Evolutionary conservation across 202 grass and related monocot species (phyloP).

Genomic region (Saccharum hybrid): DNA sequence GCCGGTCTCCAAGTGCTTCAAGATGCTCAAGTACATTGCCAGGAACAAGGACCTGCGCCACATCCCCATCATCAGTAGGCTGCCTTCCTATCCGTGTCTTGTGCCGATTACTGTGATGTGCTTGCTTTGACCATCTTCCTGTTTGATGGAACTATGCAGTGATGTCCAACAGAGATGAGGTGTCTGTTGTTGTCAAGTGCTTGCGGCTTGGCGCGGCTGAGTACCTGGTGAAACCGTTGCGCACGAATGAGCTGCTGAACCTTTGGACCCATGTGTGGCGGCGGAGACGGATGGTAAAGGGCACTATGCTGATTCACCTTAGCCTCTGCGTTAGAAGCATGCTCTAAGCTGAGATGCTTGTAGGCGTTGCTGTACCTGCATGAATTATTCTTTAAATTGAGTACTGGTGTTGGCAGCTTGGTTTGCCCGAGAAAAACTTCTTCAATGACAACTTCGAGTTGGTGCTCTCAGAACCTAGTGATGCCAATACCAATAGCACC

Average conservation of each 20-base stretch:
- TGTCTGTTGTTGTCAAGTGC: constrained; percentile 95
- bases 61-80: constrained; percentile 95
- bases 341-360: constrained; percentile 34
- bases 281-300: constrained; percentile 70
- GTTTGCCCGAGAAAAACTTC: constrained; percentile 80
- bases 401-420: constrained; percentile 63
- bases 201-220: constrained; percentile 84
- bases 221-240: constrained; percentile 89
- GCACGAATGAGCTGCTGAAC: constrained; percentile 89
- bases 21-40: constrained; percentile 97
- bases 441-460: constrained; percentile 79
- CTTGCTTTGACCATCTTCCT: constrained; percentile 8
- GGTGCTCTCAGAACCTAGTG: constrained; percentile 82
- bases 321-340: constrained; percentile 34
- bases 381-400: constrained; percentile 34
- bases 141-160: constrained; percentile 48
- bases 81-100: not conserved
- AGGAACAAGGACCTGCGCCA: constrained; percentile 80
- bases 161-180: constrained; percentile 94
- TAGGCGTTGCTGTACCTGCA: constrained; percentile 25
- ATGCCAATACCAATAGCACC: constrained; percentile 87
- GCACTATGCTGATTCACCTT: constrained; percentile 37
- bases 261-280: constrained; percentile 98
- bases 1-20: constrained; percentile 79
- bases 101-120: not conserved